These are phyloP conservation scores for Chaetomidium leptoderma DNA, from an alignment of 495 filamentous ascomycete genomes.

Conservation along the genomic window DNA sequence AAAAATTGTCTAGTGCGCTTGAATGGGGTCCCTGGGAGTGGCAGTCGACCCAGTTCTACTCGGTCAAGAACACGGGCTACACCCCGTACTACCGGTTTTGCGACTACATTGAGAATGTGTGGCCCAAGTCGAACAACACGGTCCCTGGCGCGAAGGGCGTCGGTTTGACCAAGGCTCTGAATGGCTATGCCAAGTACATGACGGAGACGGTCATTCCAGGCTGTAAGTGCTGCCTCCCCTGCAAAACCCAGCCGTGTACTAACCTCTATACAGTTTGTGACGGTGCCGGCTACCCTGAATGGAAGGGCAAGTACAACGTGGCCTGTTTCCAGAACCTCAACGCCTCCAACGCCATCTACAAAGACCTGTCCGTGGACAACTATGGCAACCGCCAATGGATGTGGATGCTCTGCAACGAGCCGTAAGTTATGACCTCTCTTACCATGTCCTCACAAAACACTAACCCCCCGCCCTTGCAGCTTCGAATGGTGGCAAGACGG, in stretches of 20 bases:
- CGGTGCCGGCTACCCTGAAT: constrained; percentile 37
- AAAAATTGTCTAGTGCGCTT: constrained; percentile 33
- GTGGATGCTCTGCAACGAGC: constrained; percentile 66
- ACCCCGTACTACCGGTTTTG: constrained; percentile 33
- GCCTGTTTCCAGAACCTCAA: constrained; percentile 58
- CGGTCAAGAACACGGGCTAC: constrained; percentile 22
- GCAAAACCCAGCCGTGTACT: background rate
- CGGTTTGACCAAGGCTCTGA: constrained; percentile 27
- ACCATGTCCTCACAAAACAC: background rate
- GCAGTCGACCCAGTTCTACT: constrained; percentile 49
- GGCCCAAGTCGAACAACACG: constrained; percentile 27
- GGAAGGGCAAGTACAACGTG: constrained; percentile 44
- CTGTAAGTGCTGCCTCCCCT: constrained; percentile 10
- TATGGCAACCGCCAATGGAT: constrained; percentile 55
- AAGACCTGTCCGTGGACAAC: constrained; percentile 51
- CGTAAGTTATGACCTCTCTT: constrained; percentile 23
- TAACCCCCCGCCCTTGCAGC: constrained; percentile 5
- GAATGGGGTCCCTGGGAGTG: constrained; percentile 55
- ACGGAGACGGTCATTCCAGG: constrained; percentile 45
- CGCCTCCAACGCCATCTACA: constrained; percentile 52
- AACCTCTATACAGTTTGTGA: constrained; percentile 22
- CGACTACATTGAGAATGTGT: constrained; percentile 35
- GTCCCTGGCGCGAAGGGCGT: constrained; percentile 29
- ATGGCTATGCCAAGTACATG: constrained; percentile 48
- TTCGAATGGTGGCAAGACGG: constrained; percentile 43